Percentiles rank a stretch among this genome's conserved stretches.
phyloP scores from a whole-genome alignment of 768 basidiomycete species.

The Trametes cingulata region DNA sequence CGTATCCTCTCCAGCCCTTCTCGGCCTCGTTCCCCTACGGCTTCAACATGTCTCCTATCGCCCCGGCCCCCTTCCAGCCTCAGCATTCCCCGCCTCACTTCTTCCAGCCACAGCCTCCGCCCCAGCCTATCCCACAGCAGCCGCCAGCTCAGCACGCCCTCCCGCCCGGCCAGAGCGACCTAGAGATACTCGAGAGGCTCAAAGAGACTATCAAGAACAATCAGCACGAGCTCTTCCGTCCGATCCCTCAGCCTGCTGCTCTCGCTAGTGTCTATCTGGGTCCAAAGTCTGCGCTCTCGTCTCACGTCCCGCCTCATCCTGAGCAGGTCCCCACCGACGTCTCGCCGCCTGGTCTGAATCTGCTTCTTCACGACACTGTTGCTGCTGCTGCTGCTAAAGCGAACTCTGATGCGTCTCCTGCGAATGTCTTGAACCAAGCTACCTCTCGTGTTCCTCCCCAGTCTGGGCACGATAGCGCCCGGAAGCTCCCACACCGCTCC shows the following conservation, averaged over 20 bases:
- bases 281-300: slow-evolving; percentile 31
- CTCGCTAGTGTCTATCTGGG: slow-evolving; percentile 69
- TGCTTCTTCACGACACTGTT: slow-evolving; percentile 18
- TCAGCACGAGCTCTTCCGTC: slow-evolving; percentile 72
- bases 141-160: slow-evolving; percentile 24
- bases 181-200: slow-evolving; percentile 74
- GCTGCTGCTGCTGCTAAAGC: slow-evolving; percentile 16
- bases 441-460: slow-evolving; percentile 1
- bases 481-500: background rate
- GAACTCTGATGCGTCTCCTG: slow-evolving; percentile 18
- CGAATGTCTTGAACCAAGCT: slow-evolving; percentile 1
- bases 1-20: slow-evolving; percentile 32
- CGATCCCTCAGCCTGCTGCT: slow-evolving; percentile 62
- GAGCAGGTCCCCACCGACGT: slow-evolving; percentile 36
- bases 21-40: slow-evolving; percentile 37
- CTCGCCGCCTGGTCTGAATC: slow-evolving; percentile 28
- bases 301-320: slow-evolving; percentile 37
- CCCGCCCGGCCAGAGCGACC: slow-evolving; percentile 62
- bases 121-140: slow-evolving; percentile 4
- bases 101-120: slow-evolving; percentile 19
- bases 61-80: slow-evolving; percentile 28
- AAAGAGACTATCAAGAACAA: slow-evolving; percentile 70
- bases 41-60: slow-evolving; percentile 36
- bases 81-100: slow-evolving; percentile 32
- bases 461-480: background rate